These are phyloP conservation scores for Trypanosoma lewisi DNA, from an alignment of 208 protist genomes.

Conservation along the genomic window DNA sequence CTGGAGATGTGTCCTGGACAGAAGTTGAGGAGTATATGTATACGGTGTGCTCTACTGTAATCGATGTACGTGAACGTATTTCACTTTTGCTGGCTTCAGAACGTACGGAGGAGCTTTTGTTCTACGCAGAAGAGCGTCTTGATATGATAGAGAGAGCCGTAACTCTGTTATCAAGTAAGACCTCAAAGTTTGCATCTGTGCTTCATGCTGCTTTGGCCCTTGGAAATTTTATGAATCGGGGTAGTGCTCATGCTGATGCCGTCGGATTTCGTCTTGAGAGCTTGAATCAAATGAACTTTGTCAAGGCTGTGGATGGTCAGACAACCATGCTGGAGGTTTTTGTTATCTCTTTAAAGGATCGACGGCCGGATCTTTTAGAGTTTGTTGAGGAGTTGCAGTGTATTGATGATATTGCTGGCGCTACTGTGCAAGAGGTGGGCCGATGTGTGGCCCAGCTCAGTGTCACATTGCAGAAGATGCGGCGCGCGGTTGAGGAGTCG, in stretches of 20 bases:
- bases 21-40: slow-evolving; percentile 67
- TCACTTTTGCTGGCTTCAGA: slow-evolving; percentile 58
- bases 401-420: slow-evolving; percentile 15
- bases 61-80: slow-evolving; percentile 65
- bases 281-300: slow-evolving; percentile 62
- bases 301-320: slow-evolving; percentile 73
- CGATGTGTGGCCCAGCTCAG: slow-evolving; percentile 65
- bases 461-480: slow-evolving; percentile 68
- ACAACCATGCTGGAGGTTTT: slow-evolving; percentile 71
- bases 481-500: slow-evolving; percentile 55
- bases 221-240: slow-evolving; percentile 76
- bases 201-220: slow-evolving; percentile 52
- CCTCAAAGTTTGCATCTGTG: slow-evolving; percentile 50
- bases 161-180: slow-evolving; percentile 37
- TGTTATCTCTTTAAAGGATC: slow-evolving; percentile 47
- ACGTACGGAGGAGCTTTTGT: slow-evolving; percentile 49
- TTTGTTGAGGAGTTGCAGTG: slow-evolving; percentile 59
- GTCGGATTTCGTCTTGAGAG: slow-evolving; percentile 71
- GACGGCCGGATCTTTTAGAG: slow-evolving; percentile 30
- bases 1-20: slow-evolving; percentile 44
- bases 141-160: slow-evolving; percentile 51
- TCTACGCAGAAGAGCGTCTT: slow-evolving; percentile 35
- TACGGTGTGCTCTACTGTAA: slow-evolving; percentile 45
- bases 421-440: slow-evolving; percentile 48
- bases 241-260: slow-evolving; percentile 60